Evolutionary conservation across 148 eudicot species (phyloP).

Genomic region (Silene uniflora): DNA sequence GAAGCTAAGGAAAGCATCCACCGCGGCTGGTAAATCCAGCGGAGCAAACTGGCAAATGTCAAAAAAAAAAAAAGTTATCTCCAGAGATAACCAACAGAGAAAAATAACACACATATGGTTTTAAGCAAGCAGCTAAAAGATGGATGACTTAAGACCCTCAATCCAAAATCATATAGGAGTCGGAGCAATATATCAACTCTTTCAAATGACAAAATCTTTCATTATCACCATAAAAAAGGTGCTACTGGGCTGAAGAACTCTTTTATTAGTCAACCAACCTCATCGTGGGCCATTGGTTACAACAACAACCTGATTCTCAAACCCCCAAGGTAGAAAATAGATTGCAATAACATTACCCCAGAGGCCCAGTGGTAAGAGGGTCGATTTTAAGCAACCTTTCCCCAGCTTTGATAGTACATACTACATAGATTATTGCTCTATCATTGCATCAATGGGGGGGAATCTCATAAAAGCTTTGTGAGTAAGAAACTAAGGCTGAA

Average conservation of each 20-base stretch:
- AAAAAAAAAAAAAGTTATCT: conserved; percentile 5
- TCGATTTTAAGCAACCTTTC: too few relatives aligned
- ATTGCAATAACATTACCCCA: too few relatives aligned
- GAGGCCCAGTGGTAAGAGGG: too few relatives aligned
- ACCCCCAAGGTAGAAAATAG: too few relatives aligned
- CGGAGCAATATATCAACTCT: conserved; percentile 2
- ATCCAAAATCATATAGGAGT: neutral
- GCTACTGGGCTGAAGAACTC: neutral
- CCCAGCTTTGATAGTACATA: too few relatives aligned
- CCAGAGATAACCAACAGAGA: neutral
- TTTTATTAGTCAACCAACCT: too few relatives aligned
- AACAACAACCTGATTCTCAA: too few relatives aligned
- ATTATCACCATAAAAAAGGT: neutral
- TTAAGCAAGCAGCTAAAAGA: neutral
- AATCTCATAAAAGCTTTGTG: neutral
- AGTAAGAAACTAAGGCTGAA: neutral
- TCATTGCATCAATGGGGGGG: neutral
- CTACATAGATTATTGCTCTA: too few relatives aligned
- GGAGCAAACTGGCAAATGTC: conserved; percentile 74
- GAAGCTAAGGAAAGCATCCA: conserved; percentile 76
- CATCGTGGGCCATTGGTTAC: neutral
- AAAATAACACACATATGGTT: neutral
- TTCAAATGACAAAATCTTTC: neutral
- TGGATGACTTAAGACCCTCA: neutral
- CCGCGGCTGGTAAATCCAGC: conserved; percentile 64